Conservation (phyloP, 495 filamentous ascomycete genomes). For the Apiosordaria backusii region DNA sequence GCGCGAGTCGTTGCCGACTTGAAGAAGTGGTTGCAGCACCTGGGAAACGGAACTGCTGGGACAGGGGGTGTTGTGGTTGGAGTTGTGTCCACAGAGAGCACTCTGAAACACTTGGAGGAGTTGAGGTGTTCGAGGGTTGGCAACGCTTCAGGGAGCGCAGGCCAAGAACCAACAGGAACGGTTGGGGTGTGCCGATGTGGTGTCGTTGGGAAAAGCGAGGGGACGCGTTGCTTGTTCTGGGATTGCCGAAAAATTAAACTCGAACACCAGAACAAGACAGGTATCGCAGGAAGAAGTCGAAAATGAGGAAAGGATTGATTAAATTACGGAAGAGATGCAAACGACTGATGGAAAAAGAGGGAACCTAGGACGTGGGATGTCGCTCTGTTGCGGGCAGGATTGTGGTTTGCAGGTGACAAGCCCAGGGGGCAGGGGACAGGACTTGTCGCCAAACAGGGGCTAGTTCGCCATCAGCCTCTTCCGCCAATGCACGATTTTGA, state of each 20-base stretch:
- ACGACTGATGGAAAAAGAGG: slow-evolving; percentile 16
- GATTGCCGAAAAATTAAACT: neutral
- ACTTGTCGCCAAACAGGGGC: slow-evolving; percentile 17
- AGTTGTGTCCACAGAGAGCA: slow-evolving; percentile 33
- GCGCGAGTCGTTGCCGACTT: neutral
- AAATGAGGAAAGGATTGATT: slow-evolving; percentile 3
- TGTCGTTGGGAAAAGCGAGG: slow-evolving; percentile 5
- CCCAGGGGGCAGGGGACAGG: slow-evolving; percentile 8
- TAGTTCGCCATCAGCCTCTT: slow-evolving; percentile 17
- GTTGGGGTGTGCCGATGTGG: neutral
- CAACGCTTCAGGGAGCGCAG: slow-evolving; percentile 16
- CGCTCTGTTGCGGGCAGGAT: slow-evolving; percentile 1
- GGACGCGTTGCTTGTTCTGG: neutral
- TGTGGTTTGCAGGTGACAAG: slow-evolving; percentile 11
- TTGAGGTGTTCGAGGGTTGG: slow-evolving; percentile 36
- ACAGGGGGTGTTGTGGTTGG: slow-evolving; percentile 28
- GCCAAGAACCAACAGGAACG: neutral
- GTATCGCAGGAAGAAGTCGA: neutral
- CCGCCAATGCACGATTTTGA: slow-evolving; percentile 1
- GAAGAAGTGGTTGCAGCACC: slow-evolving; percentile 13
- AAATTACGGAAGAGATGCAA: slow-evolving; percentile 1
- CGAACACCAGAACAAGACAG: neutral
- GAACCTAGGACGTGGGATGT: slow-evolving; percentile 14
- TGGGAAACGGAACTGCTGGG: slow-evolving; percentile 6
- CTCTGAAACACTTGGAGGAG: slow-evolving; percentile 47